A percentile compares a stretch with the other conserved stretches of the same genome.
Conservation (phyloP, 371 early-diverging fungal species). For the Mortierella sp. region DNA sequence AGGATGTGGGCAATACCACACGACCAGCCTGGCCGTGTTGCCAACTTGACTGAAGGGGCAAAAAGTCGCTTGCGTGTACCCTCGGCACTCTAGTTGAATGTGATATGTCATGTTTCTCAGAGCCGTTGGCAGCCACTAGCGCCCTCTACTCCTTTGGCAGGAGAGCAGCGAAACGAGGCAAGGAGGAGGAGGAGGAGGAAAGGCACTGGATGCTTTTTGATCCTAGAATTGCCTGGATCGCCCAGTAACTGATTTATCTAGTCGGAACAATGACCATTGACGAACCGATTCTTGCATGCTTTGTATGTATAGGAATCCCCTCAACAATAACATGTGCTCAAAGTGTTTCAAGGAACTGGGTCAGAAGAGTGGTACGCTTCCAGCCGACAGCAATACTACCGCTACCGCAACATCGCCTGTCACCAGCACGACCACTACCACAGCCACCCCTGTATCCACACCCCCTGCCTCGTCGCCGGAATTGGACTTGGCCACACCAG, state of each 20-base stretch:
- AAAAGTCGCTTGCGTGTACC: constrained; percentile 29
- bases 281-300: background rate
- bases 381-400: constrained; percentile 8
- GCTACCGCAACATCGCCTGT: constrained; percentile 4
- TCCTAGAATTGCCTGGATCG: too few species aligned
- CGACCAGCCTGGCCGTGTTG: background rate
- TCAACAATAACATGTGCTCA: constrained; percentile 82
- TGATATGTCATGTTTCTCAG: constrained; percentile 39
- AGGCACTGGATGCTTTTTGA: too few species aligned
- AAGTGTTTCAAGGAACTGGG: constrained; percentile 78
- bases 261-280: background rate
- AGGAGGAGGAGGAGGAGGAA: background rate
- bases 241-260: background rate
- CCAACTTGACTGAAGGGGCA: background rate
- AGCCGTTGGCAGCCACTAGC: background rate
- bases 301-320: constrained; percentile 55
- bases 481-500: constrained; percentile 6
- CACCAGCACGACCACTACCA: constrained; percentile 7
- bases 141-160: background rate
- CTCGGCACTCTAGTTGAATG: background rate
- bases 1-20: constrained; percentile 2
- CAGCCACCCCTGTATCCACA: constrained; percentile 3
- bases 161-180: too few species aligned
- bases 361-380: constrained; percentile 47
- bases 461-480: background rate